These are phyloP conservation scores for Candida jianshihensis DNA, from an alignment of 805 yeast genomes.

Conservation along the genomic window DNA sequence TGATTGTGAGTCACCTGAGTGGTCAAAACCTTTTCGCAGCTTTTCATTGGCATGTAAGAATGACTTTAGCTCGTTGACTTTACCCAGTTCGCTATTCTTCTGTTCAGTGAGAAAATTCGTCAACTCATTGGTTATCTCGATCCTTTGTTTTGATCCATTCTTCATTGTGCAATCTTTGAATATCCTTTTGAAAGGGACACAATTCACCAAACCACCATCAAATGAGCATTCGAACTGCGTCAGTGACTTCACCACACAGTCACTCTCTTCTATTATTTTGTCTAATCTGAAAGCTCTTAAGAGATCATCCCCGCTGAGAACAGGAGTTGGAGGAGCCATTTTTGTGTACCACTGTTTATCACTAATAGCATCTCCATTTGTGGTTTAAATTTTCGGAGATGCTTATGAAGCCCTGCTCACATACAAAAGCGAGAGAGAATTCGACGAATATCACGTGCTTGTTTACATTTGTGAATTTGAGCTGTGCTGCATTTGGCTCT, in stretches of 20 bases:
- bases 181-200: constrained; percentile 42
- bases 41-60: neutral
- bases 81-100: too few relatives aligned
- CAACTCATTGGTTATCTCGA: constrained; percentile 31
- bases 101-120: constrained; percentile 25
- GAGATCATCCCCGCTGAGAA: constrained; percentile 32
- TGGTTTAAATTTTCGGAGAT: too few relatives aligned
- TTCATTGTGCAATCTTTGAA: constrained; percentile 35
- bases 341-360: neutral
- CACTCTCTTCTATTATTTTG: constrained; percentile 4
- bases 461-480: too few relatives aligned
- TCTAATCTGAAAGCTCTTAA: constrained; percentile 17
- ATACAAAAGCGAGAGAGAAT: too few relatives aligned
- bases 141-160: constrained; percentile 17
- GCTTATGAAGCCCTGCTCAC: too few relatives aligned
- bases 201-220: constrained; percentile 34
- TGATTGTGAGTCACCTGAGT: too few relatives aligned
- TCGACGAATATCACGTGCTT: too few relatives aligned
- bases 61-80: constrained; percentile 10
- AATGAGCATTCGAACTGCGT: constrained; percentile 43
- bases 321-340: constrained; percentile 49
- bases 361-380: neutral
- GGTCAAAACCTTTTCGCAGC: neutral
- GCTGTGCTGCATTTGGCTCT: too few relatives aligned
- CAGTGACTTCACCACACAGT: constrained; percentile 31